Evolutionary conservation across 148 eudicot genomes (phyloP), one percentile per base, ranked within the genome.

Genomic region (Rhododendron griersonianum): DNA sequence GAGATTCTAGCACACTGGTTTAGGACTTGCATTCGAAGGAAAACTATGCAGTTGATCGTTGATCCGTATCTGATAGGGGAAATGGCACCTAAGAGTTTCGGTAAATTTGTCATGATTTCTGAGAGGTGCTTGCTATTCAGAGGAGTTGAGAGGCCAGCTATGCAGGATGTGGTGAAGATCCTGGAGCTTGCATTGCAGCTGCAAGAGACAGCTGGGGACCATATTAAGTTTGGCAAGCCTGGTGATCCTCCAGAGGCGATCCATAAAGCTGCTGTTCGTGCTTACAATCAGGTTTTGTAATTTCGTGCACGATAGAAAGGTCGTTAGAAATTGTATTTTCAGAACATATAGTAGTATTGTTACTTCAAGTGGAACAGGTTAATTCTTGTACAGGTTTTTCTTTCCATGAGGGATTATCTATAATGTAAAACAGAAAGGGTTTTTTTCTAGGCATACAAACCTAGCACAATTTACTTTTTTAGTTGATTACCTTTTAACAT

Each of bases 81-180:
- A 65, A 86, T 89, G 6, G 74, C 85, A 18, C 86, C 88, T 0
- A 55, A 76, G 5, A 80, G 89, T 45, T 89, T 89, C 37, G 78
- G 69, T n/a, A 13, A 75, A 48, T 86, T 41, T 77, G 81, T 87
- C 63, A 61, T 61, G 79, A 55, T 87, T 74, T 89, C 87, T 21
- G 45, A 51, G 63, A 53, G 47, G 8, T 89, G 90, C 53, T 55
- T 89, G 61, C 82, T 25, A 33, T 30, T 4, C 4, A 1, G 73
- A 1, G 85, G 78, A 35, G 63, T 11, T 25, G 65, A 84, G 51
- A 44, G 90, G 25, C 88, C 90, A 19, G 5, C 76, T 8, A 89
- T 87, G 88, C 57, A 25, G 30, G 78, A 77, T 33, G 87, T 89
- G 6, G 83, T 87, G 61, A 13, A 35, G 53, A 57, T 28, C 8